Evolutionary conservation across 805 yeast species (phyloP).

Genomic region (Candida ulmi): DNA sequence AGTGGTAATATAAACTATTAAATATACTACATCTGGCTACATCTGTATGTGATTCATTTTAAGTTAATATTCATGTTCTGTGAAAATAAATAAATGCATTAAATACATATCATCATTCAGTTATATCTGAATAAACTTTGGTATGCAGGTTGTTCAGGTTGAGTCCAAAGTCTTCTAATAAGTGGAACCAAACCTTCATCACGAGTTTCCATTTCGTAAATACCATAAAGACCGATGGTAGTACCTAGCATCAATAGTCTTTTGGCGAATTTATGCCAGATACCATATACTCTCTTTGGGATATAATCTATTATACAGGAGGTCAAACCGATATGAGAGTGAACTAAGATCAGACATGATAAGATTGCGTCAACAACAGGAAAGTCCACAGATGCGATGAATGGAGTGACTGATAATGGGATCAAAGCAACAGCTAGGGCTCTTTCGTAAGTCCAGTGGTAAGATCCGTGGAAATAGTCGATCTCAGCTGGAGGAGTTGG

Average conservation of each 20-base stretch:
- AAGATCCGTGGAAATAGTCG: conserved; percentile 56
- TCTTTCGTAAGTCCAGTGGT: conserved; percentile 72
- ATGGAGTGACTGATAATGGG: conserved; percentile 60
- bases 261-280: conserved; percentile 56
- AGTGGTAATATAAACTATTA: no score
- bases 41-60: no score
- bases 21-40: no score
- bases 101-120: not conserved
- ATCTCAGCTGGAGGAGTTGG: conserved; percentile 59
- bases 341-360: conserved; percentile 51
- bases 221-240: conserved; percentile 61
- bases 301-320: conserved; percentile 76
- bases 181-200: conserved; percentile 59
- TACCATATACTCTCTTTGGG: conserved; percentile 68
- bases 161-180: conserved; percentile 31
- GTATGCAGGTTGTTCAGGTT: conserved; percentile 11
- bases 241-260: conserved; percentile 58
- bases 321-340: conserved; percentile 67
- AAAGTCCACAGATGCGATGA: conserved; percentile 42
- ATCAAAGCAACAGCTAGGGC: conserved; percentile 52
- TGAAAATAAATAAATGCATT: no score
- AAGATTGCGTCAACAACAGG: conserved; percentile 53
- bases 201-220: conserved; percentile 61
- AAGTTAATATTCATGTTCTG: no score
- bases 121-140: not conserved